Conservation (phyloP, 1,284 basidiomycete genomes). For the Leccinum fuscescens region DNA sequence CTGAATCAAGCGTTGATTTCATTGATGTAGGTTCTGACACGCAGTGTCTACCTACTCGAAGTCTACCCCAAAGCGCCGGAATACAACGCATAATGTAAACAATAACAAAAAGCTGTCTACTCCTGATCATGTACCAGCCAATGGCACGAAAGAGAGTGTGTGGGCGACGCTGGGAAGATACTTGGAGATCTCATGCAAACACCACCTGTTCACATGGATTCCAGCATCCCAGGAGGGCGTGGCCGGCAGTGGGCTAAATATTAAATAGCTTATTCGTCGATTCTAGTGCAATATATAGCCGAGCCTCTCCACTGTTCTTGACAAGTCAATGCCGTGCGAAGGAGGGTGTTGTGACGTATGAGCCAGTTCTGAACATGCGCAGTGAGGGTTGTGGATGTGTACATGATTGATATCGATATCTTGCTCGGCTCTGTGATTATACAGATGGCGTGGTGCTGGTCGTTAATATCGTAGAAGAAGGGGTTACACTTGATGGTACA, state of each 20-base stretch:
- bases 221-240: constrained; percentile 10
- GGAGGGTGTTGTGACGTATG: constrained; percentile 6
- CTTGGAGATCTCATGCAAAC: constrained; percentile 22
- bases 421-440: constrained; percentile 16
- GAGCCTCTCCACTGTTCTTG: constrained; percentile 19
- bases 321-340: constrained; percentile 11
- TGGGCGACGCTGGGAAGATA: constrained; percentile 7
- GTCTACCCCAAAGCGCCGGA: constrained; percentile 3
- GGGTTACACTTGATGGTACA: constrained; percentile 15
- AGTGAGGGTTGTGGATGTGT: constrained; percentile 8
- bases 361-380: constrained; percentile 11
- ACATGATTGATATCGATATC: constrained; percentile 14
- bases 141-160: constrained; percentile 9
- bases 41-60: constrained; percentile 7
- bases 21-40: constrained; percentile 3
- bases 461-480: constrained; percentile 23
- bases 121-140: constrained; percentile 16
- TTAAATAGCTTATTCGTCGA: constrained; percentile 28
- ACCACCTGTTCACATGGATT: constrained; percentile 13
- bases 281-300: constrained; percentile 30
- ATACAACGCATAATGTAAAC: constrained; percentile 27
- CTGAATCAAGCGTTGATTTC: background rate
- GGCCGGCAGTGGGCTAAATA: constrained; percentile 19
- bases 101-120: constrained; percentile 26
- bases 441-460: constrained; percentile 20